These are phyloP conservation scores for Centrapalus pauciflorus DNA, from an alignment of 129 eudicot genomes.

Conservation along the genomic window DNA sequence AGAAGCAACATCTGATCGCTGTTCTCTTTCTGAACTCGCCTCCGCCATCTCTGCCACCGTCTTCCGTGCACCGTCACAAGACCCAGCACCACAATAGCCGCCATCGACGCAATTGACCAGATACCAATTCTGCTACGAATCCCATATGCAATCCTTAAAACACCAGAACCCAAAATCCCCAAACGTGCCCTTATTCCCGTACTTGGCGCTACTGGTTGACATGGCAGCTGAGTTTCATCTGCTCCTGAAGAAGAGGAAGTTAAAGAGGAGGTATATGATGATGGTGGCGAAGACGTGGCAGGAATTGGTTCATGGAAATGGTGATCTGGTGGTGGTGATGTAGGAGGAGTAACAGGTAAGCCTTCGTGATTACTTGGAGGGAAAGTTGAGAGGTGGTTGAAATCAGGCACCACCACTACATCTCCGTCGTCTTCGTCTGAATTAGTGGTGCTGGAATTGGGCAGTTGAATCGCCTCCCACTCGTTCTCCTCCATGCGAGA, in stretches of 20 bases:
- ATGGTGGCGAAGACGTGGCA: no score
- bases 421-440: slow-evolving; percentile 8
- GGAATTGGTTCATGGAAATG: no score
- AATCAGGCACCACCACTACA: neutral
- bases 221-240: neutral
- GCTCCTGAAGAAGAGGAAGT: neutral
- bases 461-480: slow-evolving; percentile 5
- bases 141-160: neutral
- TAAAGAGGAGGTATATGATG: neutral
- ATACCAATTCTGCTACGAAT: neutral
- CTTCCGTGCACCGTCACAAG: neutral
- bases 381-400: neutral
- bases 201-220: neutral
- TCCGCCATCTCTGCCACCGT: neutral
- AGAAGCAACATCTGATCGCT: neutral
- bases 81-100: neutral
- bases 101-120: neutral
- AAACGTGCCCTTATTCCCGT: neutral
- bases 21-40: neutral
- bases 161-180: neutral
- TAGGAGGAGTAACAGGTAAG: neutral
- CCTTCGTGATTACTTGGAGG: neutral
- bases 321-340: no score
- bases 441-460: neutral
- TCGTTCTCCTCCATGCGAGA: neutral